These are phyloP conservation scores for Athelia sp. DNA, from an alignment of 1,284 basidiomycete species.

Conservation along the genomic window DNA sequence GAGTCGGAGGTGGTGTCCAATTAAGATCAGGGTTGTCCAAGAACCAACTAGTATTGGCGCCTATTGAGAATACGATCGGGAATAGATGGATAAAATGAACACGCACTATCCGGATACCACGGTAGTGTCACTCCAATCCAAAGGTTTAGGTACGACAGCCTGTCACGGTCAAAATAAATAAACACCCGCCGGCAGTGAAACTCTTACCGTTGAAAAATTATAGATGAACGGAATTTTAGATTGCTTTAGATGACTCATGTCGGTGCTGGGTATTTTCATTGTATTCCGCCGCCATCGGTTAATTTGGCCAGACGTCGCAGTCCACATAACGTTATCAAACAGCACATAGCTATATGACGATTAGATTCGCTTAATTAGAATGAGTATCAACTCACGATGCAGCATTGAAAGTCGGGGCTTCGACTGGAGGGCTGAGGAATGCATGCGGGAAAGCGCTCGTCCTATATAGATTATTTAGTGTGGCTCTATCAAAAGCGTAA, in stretches of 20 bases:
- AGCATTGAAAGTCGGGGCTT: conserved; percentile 46
- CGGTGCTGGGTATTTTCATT: conserved; percentile 55
- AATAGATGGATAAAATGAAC: neutral
- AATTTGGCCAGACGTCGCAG: conserved; percentile 66
- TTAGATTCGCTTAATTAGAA: neutral
- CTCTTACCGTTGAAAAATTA: conserved; percentile 28
- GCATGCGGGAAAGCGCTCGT: conserved; percentile 65
- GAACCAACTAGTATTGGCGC: conserved; percentile 44
- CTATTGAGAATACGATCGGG: neutral
- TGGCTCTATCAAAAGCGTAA: neutral
- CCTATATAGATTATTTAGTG: conserved; percentile 24
- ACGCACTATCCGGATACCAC: conserved; percentile 56
- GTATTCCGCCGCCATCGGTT: conserved; percentile 66
- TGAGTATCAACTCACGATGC: conserved; percentile 37
- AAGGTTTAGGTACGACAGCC: conserved; percentile 66
- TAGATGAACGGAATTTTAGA: conserved; percentile 70
- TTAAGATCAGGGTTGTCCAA: conserved; percentile 57
- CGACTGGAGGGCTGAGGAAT: conserved; percentile 51
- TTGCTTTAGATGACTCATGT: conserved; percentile 61
- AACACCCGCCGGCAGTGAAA: conserved; percentile 8
- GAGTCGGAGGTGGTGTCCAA: conserved; percentile 50
- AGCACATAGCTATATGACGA: conserved; percentile 43
- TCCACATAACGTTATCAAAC: conserved; percentile 78
- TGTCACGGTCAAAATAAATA: conserved; percentile 13
- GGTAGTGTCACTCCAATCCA: conserved; percentile 75